A percentile compares a stretch with the other conserved stretches of the same genome.
Evolutionary conservation across 2,329 filamentous ascomycete genomes (phyloP).

Genomic region (Cladosporium velox): DNA sequence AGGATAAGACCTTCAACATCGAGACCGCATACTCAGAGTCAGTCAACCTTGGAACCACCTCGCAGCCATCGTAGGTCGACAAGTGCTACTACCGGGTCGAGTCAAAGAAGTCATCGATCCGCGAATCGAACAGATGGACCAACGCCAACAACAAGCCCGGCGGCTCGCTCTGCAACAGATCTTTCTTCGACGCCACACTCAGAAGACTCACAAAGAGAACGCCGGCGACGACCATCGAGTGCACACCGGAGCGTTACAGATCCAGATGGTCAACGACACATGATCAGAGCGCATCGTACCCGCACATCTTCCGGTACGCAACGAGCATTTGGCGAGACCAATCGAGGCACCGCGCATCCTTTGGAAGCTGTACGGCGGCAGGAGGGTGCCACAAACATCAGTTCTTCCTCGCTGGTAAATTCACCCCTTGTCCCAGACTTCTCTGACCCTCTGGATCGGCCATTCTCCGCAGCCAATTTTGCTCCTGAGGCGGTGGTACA

Average conservation of each 20-base stretch:
- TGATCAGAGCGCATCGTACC: constrained; percentile 8
- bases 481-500: constrained; percentile 31
- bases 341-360: constrained; percentile 20
- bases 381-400: constrained; percentile 23
- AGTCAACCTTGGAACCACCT: constrained; percentile 36
- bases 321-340: not conserved
- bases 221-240: constrained; percentile 42
- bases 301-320: constrained; percentile 24
- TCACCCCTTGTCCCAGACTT: constrained; percentile 19
- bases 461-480: constrained; percentile 30
- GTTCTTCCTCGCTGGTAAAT: constrained; percentile 24
- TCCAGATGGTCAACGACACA: constrained; percentile 31
- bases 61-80: constrained; percentile 48
- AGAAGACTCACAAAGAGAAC: constrained; percentile 30
- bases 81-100: constrained; percentile 40
- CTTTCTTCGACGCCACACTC: constrained; percentile 46
- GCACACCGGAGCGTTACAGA: constrained; percentile 48
- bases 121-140: constrained; percentile 46
- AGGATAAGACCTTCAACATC: constrained; percentile 46
- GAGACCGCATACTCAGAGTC: constrained; percentile 49
- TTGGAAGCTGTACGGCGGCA: constrained; percentile 24
- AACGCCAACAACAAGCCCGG: constrained; percentile 49
- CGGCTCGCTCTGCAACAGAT: constrained; percentile 67
- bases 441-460: constrained; percentile 24
- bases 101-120: constrained; percentile 31